Conservation (phyloP, 306 rosid species). For the Quercus bicolor region DNA sequence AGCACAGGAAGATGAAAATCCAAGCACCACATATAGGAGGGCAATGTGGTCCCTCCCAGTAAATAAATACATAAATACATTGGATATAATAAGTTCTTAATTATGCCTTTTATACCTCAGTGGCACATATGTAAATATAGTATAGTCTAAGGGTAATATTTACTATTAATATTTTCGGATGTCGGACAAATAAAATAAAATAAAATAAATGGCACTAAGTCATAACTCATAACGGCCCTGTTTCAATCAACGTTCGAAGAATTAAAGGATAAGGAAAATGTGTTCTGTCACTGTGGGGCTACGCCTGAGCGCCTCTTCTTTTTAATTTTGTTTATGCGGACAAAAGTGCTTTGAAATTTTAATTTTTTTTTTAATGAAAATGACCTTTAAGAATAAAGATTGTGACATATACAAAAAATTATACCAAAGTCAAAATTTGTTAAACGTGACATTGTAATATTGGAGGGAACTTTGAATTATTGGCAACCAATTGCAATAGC, state of each 20-base stretch:
- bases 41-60: too few relatives aligned
- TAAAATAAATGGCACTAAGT: not conserved
- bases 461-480: slow-evolving; percentile 9
- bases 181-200: not conserved
- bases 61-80: too few relatives aligned
- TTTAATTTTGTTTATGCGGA: not conserved
- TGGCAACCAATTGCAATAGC: not conserved
- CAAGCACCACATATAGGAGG: too few relatives aligned
- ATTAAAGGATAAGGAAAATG: not conserved
- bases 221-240: not conserved
- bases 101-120: not conserved
- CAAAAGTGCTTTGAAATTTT: not conserved
- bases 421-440: not conserved
- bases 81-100: too few relatives aligned
- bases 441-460: slow-evolving; percentile 7
- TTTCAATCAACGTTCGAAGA: not conserved
- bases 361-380: not conserved
- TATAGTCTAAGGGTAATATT: not conserved
- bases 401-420: not conserved
- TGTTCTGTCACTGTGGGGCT: not conserved
- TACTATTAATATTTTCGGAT: too few relatives aligned
- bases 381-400: not conserved
- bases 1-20: too few relatives aligned
- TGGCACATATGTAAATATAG: not conserved
- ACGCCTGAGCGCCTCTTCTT: not conserved